Evolutionary conservation across 257 asterid genomes (phyloP).

Genomic region (Gentiana dahurica): DNA sequence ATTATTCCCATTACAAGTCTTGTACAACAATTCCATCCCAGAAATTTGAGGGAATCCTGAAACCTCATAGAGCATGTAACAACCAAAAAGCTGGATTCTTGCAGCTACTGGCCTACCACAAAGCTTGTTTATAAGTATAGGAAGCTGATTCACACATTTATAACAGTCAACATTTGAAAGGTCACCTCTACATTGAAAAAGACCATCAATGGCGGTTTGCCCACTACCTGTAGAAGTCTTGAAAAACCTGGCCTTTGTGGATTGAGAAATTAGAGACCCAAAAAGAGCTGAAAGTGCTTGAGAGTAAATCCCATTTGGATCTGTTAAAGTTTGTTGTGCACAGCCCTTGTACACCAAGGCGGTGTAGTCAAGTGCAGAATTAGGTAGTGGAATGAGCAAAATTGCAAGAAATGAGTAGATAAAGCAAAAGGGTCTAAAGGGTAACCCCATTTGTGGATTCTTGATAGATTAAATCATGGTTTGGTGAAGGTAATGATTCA

Average conservation of each 20-base stretch:
- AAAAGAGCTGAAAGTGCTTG: slow-evolving; percentile 79
- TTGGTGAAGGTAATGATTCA: slow-evolving; percentile 3
- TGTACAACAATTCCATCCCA: slow-evolving; percentile 88
- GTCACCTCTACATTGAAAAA: slow-evolving; percentile 90
- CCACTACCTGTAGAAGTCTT: slow-evolving; percentile 60
- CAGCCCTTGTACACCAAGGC: slow-evolving; percentile 85
- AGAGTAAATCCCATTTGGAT: slow-evolving; percentile 81
- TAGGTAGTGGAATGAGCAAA: slow-evolving; percentile 30
- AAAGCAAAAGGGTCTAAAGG: slow-evolving; percentile 29
- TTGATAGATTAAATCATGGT: slow-evolving; percentile 47
- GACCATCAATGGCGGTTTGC: slow-evolving; percentile 62
- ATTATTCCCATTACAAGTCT: slow-evolving; percentile 68
- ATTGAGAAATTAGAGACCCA: slow-evolving; percentile 75
- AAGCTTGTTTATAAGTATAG: slow-evolving; percentile 76
- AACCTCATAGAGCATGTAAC: slow-evolving; percentile 87
- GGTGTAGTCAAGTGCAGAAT: slow-evolving; percentile 57
- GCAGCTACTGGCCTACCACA: slow-evolving; percentile 83
- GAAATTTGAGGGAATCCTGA: slow-evolving; percentile 78
- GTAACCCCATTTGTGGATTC: slow-evolving; percentile 42
- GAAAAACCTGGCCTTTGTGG: slow-evolving; percentile 73
- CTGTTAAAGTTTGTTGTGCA: slow-evolving; percentile 71
- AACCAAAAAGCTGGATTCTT: slow-evolving; percentile 82
- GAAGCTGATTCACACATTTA: slow-evolving; percentile 67
- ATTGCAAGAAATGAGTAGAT: slow-evolving; percentile 25
- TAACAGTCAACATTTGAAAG: slow-evolving; percentile 80